Conservation (phyloP, 306 rosid genomes). For the Trifolium fragiferum region DNA sequence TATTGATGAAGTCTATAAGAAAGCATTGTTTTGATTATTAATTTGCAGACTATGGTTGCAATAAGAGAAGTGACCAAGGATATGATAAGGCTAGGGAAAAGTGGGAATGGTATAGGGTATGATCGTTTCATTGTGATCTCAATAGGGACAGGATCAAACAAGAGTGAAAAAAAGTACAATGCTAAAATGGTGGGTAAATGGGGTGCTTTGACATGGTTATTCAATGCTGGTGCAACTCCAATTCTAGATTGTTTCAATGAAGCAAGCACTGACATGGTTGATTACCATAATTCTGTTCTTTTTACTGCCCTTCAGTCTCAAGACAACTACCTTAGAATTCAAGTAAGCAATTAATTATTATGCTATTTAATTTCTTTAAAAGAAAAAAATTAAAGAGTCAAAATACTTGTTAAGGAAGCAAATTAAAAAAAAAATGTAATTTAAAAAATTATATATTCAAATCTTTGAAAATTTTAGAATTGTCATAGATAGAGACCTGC, state of each 20-base stretch:
- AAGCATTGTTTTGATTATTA: background rate
- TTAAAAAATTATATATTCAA: no score
- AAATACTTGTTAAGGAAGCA: no score
- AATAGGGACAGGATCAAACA: slow-evolving; percentile 56
- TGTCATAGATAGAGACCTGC: no score
- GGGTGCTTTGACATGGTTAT: slow-evolving; percentile 51
- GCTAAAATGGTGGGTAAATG: slow-evolving; percentile 55
- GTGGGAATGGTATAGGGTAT: slow-evolving; percentile 27
- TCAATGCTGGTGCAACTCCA: slow-evolving; percentile 47
- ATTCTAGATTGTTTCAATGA: slow-evolving; percentile 48
- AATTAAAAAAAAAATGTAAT: no score
- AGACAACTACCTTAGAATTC: slow-evolving; percentile 51
- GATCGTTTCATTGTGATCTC: slow-evolving; percentile 55
- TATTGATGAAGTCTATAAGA: background rate
- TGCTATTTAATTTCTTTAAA: no score
- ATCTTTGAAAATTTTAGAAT: no score
- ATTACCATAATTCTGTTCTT: slow-evolving; percentile 46
- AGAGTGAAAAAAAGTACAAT: slow-evolving; percentile 39
- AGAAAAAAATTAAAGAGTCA: no score
- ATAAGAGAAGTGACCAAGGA: slow-evolving; percentile 53
- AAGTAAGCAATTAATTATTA: slow-evolving; percentile 39
- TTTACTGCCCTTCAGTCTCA: slow-evolving; percentile 49
- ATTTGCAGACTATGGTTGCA: slow-evolving; percentile 55
- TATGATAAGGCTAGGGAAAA: slow-evolving; percentile 18
- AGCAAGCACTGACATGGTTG: slow-evolving; percentile 54